Base-by-base conservation (phyloP, 2,329 filamentous ascomycete species). In the Mariannaea elegans region DNA sequence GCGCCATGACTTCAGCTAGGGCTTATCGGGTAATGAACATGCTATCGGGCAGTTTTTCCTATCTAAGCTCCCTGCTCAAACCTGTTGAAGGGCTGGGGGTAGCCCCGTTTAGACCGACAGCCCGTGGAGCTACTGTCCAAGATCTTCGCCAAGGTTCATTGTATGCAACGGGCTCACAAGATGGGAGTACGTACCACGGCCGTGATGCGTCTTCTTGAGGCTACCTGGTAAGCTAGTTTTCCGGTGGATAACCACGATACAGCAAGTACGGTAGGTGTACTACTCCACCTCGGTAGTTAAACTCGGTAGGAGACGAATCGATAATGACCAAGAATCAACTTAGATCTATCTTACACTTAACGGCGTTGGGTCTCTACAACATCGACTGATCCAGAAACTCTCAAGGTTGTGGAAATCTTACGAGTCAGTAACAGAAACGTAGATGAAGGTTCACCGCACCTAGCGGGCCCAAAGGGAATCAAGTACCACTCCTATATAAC, bases 91-190 rank as follows among this genome's bases (percentile, higher is more conserved):
- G 23, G 18, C 24, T 57, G 38, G 44, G 34, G 44, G 39, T 10
- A n/a, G 14, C 56, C 44, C 50, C 41, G 38, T 38, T 42, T 48
- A 4, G 56, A 24, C 19, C 44, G n/a, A 38, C 41, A 47, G 32
- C 31, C 27, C 41, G 41, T 18, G 41, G 41, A 49, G 50, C 44
- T 41, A 55, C 27, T 27, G 36, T 44, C 56, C 50, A 59, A 59
- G 56, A 54, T 59, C 56, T n/a, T 44, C 36, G 49, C 56, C 49
- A 44, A 53, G 56, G 49, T 48, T 59, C 44, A 36, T 24, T 49
- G 31, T 44, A 38, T 36, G 6, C 31, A 39, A 21, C 23, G n/a
- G 41, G 10, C 38, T 48, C 19, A 27, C 24, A 27, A 5, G 6
- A 27, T 34, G 44, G 50, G n/a, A 18, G 23, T 31, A 41, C 13